phyloP scores from a whole-genome alignment of 2,329 filamentous ascomycete genomes.

The Drechslerella dactyloides region DNA sequence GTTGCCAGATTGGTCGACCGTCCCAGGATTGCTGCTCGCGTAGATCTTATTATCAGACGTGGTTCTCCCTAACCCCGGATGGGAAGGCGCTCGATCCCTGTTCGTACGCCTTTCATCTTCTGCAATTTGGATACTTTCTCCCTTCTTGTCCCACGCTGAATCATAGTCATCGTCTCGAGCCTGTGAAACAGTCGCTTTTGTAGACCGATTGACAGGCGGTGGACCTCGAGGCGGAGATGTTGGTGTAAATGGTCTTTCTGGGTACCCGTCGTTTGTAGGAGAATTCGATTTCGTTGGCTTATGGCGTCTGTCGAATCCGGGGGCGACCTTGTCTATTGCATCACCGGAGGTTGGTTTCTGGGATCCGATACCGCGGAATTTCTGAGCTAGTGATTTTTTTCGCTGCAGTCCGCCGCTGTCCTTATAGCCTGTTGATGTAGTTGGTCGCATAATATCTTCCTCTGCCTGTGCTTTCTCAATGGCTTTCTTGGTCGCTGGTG shows the following conservation, averaged over 20 bases:
- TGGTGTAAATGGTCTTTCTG: slow-evolving; percentile 52
- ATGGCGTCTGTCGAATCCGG: slow-evolving; percentile 48
- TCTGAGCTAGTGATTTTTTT: slow-evolving; percentile 94
- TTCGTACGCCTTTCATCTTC: slow-evolving; percentile 59
- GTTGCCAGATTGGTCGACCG: slow-evolving; percentile 47
- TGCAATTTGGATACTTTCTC: slow-evolving; percentile 63
- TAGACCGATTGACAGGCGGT: slow-evolving; percentile 57
- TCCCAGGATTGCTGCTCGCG: slow-evolving; percentile 16
- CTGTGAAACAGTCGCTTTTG: slow-evolving; percentile 57
- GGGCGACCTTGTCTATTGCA: slow-evolving; percentile 32
- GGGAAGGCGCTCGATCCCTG: slow-evolving; percentile 52
- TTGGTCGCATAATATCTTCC: slow-evolving; percentile 55
- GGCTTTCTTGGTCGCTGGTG: slow-evolving; percentile 80
- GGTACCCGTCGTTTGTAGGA: slow-evolving; percentile 51
- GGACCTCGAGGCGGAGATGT: slow-evolving; percentile 55
- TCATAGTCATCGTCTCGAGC: slow-evolving; percentile 78
- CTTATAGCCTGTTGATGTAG: slow-evolving; percentile 50
- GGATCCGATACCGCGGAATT: slow-evolving; percentile 70
- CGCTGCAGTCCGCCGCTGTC: slow-evolving; percentile 70
- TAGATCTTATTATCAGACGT: slow-evolving; percentile 42
- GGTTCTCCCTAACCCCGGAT: slow-evolving; percentile 50
- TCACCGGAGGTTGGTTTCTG: slow-evolving; percentile 25
- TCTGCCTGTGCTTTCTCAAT: slow-evolving; percentile 64
- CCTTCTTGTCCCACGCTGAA: slow-evolving; percentile 70
- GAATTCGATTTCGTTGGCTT: slow-evolving; percentile 52